Base-by-base conservation (phyloP, 768 basidiomycete genomes). In the Psilocybe sp. region DNA sequence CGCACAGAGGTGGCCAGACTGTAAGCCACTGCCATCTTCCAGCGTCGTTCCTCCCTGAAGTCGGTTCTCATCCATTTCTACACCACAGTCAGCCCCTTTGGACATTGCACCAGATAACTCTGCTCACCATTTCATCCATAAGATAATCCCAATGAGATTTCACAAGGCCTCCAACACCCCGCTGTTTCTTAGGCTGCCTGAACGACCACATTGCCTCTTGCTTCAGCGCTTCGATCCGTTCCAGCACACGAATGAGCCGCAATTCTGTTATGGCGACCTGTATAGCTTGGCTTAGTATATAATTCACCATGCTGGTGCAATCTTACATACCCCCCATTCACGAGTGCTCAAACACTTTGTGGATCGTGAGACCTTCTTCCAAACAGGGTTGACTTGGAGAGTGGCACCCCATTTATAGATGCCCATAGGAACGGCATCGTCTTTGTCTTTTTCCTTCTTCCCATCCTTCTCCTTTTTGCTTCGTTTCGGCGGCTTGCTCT, bases 21-120 rank as follows among this genome's bases (percentile, higher is more conserved):
- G 62, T 85, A 87, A 0, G 97, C 96, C 20, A 91, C 63, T 2
- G 86, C 85, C 38, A 88, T 70, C 66, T 98, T 98, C 94, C 94
- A 98, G 59, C 79, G 83, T 36, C 90, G 78, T 62, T 99, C 97
- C 67, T 98, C 95, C 15, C 90, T 84, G 57, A 97, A 98, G 64
- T 99, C 97, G 34, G 81, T 81, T 20, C 92, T 88, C 82, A 99
- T 87, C 97, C 97, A 99, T 81, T 88, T 92, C 95, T 94, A 46
- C 1, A 15, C 23, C 23, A 28, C n/a, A 18, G 23, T 46, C 40
- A 55, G 44, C 55, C 20, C 41, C 36, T 38, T n/a, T 52, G 52
- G 19, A 36, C 12, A 9, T 11, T 28, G 5, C 40, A 31, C 38
- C 14, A 36, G 45, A 13, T 36, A 20, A 46, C 33, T 14, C 34